A percentile compares a stretch with the other conserved stretches of the same genome.
These are phyloP conservation scores for Epichloe gansuensis DNA, from an alignment of 2,329 filamentous ascomycete species.

Conservation along the genomic window DNA sequence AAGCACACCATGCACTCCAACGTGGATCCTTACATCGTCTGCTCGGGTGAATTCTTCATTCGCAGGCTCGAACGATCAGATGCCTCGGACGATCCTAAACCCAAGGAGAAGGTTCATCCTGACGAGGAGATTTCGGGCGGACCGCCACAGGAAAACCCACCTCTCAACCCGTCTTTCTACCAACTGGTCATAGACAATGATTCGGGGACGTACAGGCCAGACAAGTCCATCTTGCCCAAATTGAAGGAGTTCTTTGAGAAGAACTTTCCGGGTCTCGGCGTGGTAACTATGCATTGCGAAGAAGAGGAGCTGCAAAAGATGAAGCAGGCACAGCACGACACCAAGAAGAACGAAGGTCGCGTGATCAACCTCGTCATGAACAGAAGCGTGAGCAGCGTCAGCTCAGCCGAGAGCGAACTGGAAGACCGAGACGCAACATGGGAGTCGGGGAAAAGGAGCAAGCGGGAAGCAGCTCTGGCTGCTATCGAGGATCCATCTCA, in stretches of 20 bases:
- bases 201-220: slow-evolving; percentile 82
- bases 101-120: slow-evolving; percentile 37
- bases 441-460: slow-evolving; percentile 32
- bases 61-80: slow-evolving; percentile 46
- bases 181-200: slow-evolving; percentile 93
- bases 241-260: slow-evolving; percentile 56
- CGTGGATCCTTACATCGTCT: slow-evolving; percentile 82
- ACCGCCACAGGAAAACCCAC: slow-evolving; percentile 30
- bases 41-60: slow-evolving; percentile 86
- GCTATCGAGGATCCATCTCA: slow-evolving; percentile 36
- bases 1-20: slow-evolving; percentile 98
- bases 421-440: slow-evolving; percentile 29
- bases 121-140: slow-evolving; percentile 33
- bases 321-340: slow-evolving; percentile 62
- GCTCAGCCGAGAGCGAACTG: slow-evolving; percentile 41
- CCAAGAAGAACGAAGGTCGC: slow-evolving; percentile 53
- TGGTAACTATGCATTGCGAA: slow-evolving; percentile 66
- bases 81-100: slow-evolving; percentile 28
- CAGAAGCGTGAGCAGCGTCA: slow-evolving; percentile 38
- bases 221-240: slow-evolving; percentile 59
- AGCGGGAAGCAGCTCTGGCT: slow-evolving; percentile 38
- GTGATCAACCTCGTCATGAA: slow-evolving; percentile 44
- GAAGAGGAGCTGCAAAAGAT: slow-evolving; percentile 59
- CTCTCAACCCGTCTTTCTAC: slow-evolving; percentile 45
- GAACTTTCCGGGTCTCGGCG: slow-evolving; percentile 66